phyloP scores from a whole-genome alignment of 2,329 filamentous ascomycete species.

The Fusarium torulosum region DNA sequence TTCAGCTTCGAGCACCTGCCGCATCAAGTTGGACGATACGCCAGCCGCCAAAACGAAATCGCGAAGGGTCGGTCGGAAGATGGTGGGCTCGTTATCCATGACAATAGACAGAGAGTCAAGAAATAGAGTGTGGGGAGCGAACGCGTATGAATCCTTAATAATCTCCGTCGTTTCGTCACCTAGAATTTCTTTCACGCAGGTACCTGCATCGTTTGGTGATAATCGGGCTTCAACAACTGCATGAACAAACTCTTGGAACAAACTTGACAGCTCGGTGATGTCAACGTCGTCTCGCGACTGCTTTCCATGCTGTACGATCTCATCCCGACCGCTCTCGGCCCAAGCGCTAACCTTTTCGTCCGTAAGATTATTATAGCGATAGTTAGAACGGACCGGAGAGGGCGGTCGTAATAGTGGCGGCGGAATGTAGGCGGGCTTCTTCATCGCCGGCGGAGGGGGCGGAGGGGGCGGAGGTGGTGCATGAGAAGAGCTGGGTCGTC shows the following conservation, averaged over 20 bases:
- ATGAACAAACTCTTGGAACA: constrained; percentile 88
- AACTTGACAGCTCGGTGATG: constrained; percentile 72
- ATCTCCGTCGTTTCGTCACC: constrained; percentile 66
- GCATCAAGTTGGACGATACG: constrained; percentile 79
- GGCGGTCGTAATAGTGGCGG: constrained; percentile 47
- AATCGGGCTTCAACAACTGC: constrained; percentile 79
- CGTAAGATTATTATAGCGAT: constrained; percentile 82
- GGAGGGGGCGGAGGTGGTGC: constrained; percentile 42
- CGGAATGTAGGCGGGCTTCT: constrained; percentile 36
- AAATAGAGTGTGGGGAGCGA: constrained; percentile 78
- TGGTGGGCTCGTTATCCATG: constrained; percentile 74
- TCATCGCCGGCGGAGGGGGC: constrained; percentile 41
- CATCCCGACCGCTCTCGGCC: constrained; percentile 74
- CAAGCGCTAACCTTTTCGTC: constrained; percentile 76
- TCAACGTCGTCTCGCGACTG: constrained; percentile 77
- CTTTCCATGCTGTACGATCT: constrained; percentile 73
- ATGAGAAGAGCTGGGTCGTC: constrained; percentile 41
- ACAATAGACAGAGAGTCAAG: constrained; percentile 86
- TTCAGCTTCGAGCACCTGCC: constrained; percentile 83
- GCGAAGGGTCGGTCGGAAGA: constrained; percentile 66
- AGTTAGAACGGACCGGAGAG: constrained; percentile 60
- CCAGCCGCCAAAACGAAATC: constrained; percentile 78
- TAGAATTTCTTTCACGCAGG: constrained; percentile 79
- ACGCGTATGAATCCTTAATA: constrained; percentile 62
- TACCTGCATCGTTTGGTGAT: constrained; percentile 75